Conservation (phyloP, 164 flowering plant species). For the Akebia trifoliata region DNA sequence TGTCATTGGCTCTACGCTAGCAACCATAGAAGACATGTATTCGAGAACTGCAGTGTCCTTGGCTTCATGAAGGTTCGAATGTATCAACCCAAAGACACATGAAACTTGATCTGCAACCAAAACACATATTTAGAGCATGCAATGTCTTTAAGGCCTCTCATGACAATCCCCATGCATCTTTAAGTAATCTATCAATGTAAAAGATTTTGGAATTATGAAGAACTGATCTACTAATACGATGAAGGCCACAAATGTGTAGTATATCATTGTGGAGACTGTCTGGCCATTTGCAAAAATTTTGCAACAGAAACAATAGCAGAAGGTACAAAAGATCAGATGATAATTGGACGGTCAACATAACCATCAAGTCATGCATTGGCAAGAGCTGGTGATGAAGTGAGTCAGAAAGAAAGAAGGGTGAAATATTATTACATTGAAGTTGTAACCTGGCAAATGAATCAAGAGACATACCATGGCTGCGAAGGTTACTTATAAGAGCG, state of each 20-base stretch:
- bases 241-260: not conserved
- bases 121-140: not conserved
- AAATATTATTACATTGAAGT: not conserved
- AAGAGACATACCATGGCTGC: slow-evolving; percentile 59
- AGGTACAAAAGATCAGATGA: too few species aligned
- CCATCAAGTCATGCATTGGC: too few species aligned
- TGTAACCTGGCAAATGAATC: not conserved
- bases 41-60: slow-evolving; percentile 55
- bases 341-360: too few species aligned
- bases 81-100: slow-evolving; percentile 67
- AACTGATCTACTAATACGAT: not conserved
- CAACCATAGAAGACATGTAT: slow-evolving; percentile 76
- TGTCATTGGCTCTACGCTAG: slow-evolving; percentile 50
- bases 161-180: not conserved
- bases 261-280: too few species aligned
- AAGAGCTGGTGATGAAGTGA: too few species aligned
- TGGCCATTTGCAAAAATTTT: too few species aligned
- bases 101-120: slow-evolving; percentile 65
- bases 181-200: not conserved
- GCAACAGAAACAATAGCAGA: too few species aligned
- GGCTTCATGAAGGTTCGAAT: slow-evolving; percentile 65
- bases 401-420: not conserved
- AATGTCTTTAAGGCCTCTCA: not conserved
- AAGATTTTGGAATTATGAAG: not conserved
- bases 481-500: slow-evolving; percentile 58